Evolutionary conservation across 208 protist species (phyloP).

Genomic region (Leishmania arabica): DNA sequence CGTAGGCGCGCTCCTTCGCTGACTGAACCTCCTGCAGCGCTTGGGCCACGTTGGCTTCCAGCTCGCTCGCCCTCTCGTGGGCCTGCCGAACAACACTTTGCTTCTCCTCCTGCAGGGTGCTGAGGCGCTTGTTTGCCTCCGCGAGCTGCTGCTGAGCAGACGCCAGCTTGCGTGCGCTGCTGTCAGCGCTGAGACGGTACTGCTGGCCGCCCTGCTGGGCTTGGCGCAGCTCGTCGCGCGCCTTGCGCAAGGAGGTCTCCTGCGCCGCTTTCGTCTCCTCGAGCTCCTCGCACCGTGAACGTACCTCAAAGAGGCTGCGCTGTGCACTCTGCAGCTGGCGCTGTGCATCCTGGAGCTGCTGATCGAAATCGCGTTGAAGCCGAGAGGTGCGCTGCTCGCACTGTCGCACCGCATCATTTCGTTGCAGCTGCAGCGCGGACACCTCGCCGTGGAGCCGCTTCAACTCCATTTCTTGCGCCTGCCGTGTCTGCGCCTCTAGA

Average conservation of each 20-base stretch:
- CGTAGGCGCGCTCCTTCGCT: slow-evolving; percentile 30
- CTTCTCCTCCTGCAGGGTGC: slow-evolving; percentile 24
- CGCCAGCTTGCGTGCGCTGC: slow-evolving; percentile 19
- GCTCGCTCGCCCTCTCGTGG: slow-evolving; percentile 25
- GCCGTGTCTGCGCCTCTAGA: slow-evolving; percentile 64
- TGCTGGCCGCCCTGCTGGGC: slow-evolving; percentile 33
- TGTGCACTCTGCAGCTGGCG: slow-evolving; percentile 37
- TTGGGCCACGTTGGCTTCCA: slow-evolving; percentile 34
- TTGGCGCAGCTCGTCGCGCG: slow-evolving; percentile 29
- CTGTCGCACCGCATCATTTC: slow-evolving; percentile 70
- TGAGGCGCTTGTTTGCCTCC: slow-evolving; percentile 10
- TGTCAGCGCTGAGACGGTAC: slow-evolving; percentile 20
- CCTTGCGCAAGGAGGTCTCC: slow-evolving; percentile 19
- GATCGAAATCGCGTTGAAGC: slow-evolving; percentile 53
- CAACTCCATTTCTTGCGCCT: slow-evolving; percentile 76
- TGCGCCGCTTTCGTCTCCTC: slow-evolving; percentile 21
- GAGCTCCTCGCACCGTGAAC: slow-evolving; percentile 31
- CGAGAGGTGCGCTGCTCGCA: slow-evolving; percentile 66
- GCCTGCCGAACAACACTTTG: slow-evolving; percentile 20
- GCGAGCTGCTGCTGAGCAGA: slow-evolving; percentile 37
- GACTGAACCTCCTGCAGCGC: slow-evolving; percentile 35
- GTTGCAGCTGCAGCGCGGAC: slow-evolving; percentile 56
- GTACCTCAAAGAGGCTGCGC: slow-evolving; percentile 27
- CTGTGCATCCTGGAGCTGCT: slow-evolving; percentile 35
- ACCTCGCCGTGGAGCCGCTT: slow-evolving; percentile 76